phyloP scores from a whole-genome alignment of 2,329 filamentous ascomycete species.

The Cadophora luteo-olivacea region DNA sequence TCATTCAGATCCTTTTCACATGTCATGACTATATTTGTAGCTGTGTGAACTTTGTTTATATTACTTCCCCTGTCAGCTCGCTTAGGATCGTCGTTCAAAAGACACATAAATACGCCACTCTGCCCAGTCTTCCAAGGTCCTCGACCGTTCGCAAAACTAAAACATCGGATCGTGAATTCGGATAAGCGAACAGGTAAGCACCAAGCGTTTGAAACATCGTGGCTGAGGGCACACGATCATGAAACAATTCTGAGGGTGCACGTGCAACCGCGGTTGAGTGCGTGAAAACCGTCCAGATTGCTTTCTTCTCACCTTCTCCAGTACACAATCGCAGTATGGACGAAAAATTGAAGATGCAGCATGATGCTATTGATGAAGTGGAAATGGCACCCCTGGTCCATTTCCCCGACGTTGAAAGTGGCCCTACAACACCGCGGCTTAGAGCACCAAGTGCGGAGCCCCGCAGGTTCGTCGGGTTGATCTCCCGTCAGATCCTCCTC shows the following conservation, averaged over 20 bases:
- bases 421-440: background rate
- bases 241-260: slow-evolving; percentile 15
- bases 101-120: background rate
- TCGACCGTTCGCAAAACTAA: background rate
- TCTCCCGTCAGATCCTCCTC: slow-evolving; percentile 6
- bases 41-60: background rate
- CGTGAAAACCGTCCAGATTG: background rate
- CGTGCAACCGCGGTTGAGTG: slow-evolving; percentile 7
- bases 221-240: background rate
- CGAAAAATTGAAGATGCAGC: slow-evolving; percentile 19
- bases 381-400: slow-evolving; percentile 18
- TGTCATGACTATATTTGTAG: too few relatives aligned
- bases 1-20: too few relatives aligned
- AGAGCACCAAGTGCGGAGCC: background rate
- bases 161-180: slow-evolving; percentile 1
- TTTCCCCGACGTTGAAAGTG: slow-evolving; percentile 8
- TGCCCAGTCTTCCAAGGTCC: background rate
- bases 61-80: background rate
- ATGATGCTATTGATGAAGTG: slow-evolving; percentile 8
- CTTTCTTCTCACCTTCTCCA: background rate
- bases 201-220: slow-evolving; percentile 13
- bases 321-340: background rate
- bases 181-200: background rate
- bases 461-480: background rate
- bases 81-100: background rate